Evolutionary conservation across 345 rosid species (phyloP), one percentile per base, ranked within the genome.

Genomic region (Sisymbrium irio): DNA sequence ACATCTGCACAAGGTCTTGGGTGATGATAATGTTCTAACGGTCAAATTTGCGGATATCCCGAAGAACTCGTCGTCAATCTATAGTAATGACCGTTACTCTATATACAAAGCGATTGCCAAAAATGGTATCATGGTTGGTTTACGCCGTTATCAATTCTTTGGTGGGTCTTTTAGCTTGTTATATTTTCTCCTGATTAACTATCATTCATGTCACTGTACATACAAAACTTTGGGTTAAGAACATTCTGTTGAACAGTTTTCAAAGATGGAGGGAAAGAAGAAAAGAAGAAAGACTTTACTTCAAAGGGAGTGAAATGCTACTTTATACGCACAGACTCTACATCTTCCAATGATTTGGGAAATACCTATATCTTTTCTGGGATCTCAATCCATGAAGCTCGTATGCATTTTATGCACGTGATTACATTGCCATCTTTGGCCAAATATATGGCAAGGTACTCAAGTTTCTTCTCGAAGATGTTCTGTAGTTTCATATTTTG

Each of bases 251-350:
- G 44, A 73, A 72, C 85, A 93, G 98, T 88, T 64, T 93, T 85
- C 53, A 90, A 93, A 72, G 96, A 90, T 80, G 92, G 95, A 15
- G 88, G 91, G 32, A 93, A 86, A 72, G 86, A 73, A 57, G 93
- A 81, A 39, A 93, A 78, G 78, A 88, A 75, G 72, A 93, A 84
- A 65, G 86, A 83, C 57, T 78, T 80, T 12, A 80, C 81, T 6
- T 18, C 79, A 5, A 87, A 88, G 49, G 33, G 84, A 0, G 86
- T 90, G 8, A 90, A 57, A 67, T 87, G 98, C 67, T 83, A 73
- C 42, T 93, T 93, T 78, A 83, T 90, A 53, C 75, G 88, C 54
- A 64, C 83, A 17, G 89, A 86, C 70, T 87, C 91, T 3, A 37
- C 71, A 22, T 79, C 88, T 18, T 44, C 60, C 2, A 36, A 41